These are phyloP conservation scores for Acanthamoeba pearcei DNA, from an alignment of 208 protist species.

Conservation along the genomic window DNA sequence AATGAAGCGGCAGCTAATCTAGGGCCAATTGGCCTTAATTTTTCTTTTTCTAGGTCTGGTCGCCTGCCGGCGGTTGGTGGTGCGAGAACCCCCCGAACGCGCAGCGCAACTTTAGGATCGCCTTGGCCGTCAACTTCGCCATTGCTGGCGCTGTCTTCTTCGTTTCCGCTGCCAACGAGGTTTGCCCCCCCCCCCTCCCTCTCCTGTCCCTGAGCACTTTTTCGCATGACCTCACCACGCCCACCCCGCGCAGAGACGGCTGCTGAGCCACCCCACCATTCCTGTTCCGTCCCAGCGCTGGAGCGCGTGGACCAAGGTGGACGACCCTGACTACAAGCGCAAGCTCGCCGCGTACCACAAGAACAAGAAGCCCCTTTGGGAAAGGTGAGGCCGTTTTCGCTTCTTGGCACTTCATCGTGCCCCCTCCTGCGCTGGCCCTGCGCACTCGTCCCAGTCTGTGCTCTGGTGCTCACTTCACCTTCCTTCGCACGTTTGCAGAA, in stretches of 20 bases:
- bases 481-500: neutral
- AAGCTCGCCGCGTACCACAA: slow-evolving; percentile 67
- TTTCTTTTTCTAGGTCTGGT: slow-evolving; percentile 30
- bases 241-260: neutral
- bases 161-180: slow-evolving; percentile 45
- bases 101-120: neutral
- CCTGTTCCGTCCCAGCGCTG: slow-evolving; percentile 54
- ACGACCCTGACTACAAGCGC: slow-evolving; percentile 62
- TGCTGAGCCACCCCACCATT: neutral
- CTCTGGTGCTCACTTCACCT: neutral
- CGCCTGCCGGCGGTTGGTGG: slow-evolving; percentile 48
- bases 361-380: slow-evolving; percentile 51
- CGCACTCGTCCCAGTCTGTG: neutral
- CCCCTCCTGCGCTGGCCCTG: neutral
- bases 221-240: neutral
- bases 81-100: slow-evolving; percentile 41
- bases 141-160: slow-evolving; percentile 25
- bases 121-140: neutral
- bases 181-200: neutral
- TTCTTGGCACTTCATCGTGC: no score
- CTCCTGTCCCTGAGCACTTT: neutral
- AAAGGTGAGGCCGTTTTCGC: neutral
- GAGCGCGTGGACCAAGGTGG: slow-evolving; percentile 27
- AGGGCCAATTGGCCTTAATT: neutral
- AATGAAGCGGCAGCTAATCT: neutral